Conservation (phyloP, 148 eudicot species). For the Camellia granthamiana region DNA sequence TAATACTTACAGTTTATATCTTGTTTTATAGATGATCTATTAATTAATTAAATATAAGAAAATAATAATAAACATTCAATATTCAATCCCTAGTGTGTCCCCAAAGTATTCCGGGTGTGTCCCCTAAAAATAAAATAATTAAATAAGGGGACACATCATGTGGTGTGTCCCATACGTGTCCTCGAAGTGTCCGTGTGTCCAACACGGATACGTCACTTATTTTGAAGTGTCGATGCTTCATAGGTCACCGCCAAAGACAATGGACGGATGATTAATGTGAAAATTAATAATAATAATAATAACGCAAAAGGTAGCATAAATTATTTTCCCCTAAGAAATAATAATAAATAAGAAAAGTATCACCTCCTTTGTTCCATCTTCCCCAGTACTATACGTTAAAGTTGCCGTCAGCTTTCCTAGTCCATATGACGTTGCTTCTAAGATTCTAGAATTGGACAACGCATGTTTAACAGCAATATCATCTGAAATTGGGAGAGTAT, state of each 20-base stretch:
- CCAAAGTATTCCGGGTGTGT: too few species aligned
- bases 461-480: slow-evolving; percentile 40
- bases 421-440: slow-evolving; percentile 59
- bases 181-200: too few species aligned
- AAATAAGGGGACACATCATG: too few species aligned
- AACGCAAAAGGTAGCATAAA: not conserved
- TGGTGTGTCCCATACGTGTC: too few species aligned
- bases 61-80: too few species aligned
- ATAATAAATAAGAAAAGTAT: slow-evolving; percentile 8
- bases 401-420: slow-evolving; percentile 76
- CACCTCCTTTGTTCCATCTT: slow-evolving; percentile 55
- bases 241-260: not conserved
- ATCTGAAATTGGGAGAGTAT: slow-evolving; percentile 48
- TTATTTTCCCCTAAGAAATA: not conserved
- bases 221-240: too few species aligned
- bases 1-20: too few species aligned
- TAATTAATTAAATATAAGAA: too few species aligned
- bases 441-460: slow-evolving; percentile 46
- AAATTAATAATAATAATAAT: not conserved
- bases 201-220: too few species aligned
- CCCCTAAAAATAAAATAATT: too few species aligned
- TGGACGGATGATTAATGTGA: not conserved
- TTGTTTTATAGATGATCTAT: too few species aligned
- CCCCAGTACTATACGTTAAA: slow-evolving; percentile 51
- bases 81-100: too few species aligned